Conservation (phyloP, 371 early-diverging fungal genomes). For the Mortierella sp. region DNA sequence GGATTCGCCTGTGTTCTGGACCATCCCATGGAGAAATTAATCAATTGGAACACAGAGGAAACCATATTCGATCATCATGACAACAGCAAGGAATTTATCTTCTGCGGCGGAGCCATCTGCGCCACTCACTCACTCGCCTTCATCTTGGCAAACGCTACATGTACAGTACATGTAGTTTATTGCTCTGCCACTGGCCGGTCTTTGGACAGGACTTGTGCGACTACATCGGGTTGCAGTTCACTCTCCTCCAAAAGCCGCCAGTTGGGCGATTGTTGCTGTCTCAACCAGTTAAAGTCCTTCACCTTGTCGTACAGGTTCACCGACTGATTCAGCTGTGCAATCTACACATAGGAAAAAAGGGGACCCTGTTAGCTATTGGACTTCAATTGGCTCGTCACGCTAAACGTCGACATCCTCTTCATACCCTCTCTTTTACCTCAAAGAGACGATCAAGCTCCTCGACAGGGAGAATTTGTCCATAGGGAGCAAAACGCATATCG, state of each 20-base stretch:
- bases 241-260: constrained; percentile 65
- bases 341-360: constrained; percentile 20
- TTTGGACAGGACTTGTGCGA: constrained; percentile 19
- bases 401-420: too few species aligned
- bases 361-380: not conserved
- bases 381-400: not conserved
- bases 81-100: not conserved
- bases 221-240: constrained; percentile 25
- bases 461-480: constrained; percentile 28
- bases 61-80: not conserved
- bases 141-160: not conserved
- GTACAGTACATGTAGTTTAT: not conserved
- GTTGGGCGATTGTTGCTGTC: constrained; percentile 82
- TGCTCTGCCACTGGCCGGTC: constrained; percentile 21
- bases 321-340: constrained; percentile 49
- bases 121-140: not conserved
- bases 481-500: constrained; percentile 68
- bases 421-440: constrained; percentile 30
- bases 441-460: constrained; percentile 44
- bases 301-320: constrained; percentile 71
- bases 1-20: not conserved
- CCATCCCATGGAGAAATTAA: not conserved
- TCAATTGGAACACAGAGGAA: not conserved
- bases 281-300: constrained; percentile 92
- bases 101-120: not conserved